phyloP scores from a whole-genome alignment of 768 basidiomycete genomes.

The Xerocomus brunneocitrinus region DNA sequence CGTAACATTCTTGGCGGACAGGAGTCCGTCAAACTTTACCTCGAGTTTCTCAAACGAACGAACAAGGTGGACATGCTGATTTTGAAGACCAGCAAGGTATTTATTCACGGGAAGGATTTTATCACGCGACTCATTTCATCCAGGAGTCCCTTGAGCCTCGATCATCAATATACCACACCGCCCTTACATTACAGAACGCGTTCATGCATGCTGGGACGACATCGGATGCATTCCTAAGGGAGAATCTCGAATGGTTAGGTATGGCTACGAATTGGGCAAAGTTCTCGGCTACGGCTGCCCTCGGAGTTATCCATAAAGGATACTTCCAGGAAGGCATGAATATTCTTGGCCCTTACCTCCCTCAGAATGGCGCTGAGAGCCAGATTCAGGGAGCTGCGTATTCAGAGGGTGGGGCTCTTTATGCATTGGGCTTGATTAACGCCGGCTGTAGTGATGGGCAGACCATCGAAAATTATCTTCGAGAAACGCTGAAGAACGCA shows the following conservation, averaged over 20 bases:
- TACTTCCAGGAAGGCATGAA: conserved; percentile 91
- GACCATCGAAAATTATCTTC: conserved; percentile 71
- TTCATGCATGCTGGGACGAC: conserved; percentile 99
- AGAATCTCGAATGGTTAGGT: conserved; percentile 95
- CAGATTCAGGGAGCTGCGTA: conserved; percentile 76
- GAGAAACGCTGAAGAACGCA: conserved; percentile 69
- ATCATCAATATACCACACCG: conserved; percentile 96
- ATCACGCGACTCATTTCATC: conserved; percentile 4
- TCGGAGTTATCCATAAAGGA: conserved; percentile 97
- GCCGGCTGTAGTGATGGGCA: conserved; percentile 76
- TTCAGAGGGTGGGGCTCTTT: conserved; percentile 94
- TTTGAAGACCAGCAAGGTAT: conserved; percentile 87
- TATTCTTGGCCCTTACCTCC: conserved; percentile 92
- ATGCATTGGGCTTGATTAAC: conserved; percentile 91
- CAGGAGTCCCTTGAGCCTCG: conserved; percentile 90
- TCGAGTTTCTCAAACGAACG: conserved; percentile 93
- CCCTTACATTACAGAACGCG: conserved; percentile 93
- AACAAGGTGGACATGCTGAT: conserved; percentile 91
- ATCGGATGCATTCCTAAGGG: conserved; percentile 87
- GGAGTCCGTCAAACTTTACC: conserved; percentile 87
- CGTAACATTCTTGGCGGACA: conserved; percentile 84
- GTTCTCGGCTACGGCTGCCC: conserved; percentile 93
- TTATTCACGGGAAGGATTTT: background rate
- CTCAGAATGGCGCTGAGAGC: conserved; percentile 70
- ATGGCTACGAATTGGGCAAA: conserved; percentile 98